Evolutionary conservation across 768 basidiomycete species (phyloP).

Genomic region (Serendipita indica): DNA sequence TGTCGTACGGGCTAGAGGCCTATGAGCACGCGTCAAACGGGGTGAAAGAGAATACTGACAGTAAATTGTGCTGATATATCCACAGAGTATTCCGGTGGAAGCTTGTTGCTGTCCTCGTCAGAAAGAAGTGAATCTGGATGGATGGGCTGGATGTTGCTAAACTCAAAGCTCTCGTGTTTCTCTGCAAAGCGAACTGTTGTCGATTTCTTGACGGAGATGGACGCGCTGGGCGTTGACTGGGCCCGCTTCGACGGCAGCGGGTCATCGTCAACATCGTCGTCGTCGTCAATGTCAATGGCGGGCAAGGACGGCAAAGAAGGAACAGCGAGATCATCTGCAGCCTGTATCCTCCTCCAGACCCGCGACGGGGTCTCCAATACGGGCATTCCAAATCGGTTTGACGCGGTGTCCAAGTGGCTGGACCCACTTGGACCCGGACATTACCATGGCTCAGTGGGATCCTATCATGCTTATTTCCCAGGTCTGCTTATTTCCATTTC

Average conservation of each 20-base stretch:
- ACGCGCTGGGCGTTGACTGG: constrained; percentile 50
- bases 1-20: background rate
- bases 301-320: constrained; percentile 71
- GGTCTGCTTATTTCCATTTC: constrained; percentile 28
- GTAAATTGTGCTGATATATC: constrained; percentile 47
- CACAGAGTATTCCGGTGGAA: constrained; percentile 34
- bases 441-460: constrained; percentile 53
- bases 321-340: constrained; percentile 43
- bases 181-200: constrained; percentile 36
- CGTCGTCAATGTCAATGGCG: constrained; percentile 38
- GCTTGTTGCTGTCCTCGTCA: constrained; percentile 7
- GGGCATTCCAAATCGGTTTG: constrained; percentile 7
- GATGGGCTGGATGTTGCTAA: constrained; percentile 43
- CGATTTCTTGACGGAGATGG: constrained; percentile 32
- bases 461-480: constrained; percentile 78
- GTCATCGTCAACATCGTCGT: constrained; percentile 29
- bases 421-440: constrained; percentile 20
- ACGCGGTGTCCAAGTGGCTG: background rate
- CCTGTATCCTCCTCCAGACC: constrained; percentile 72
- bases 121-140: constrained; percentile 18
- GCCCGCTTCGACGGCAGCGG: constrained; percentile 30
- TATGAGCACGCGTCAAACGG: background rate
- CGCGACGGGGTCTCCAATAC: constrained; percentile 62
- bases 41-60: constrained; percentile 24
- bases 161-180: constrained; percentile 40